A percentile compares a stretch with the other conserved stretches of the same genome.
phyloP scores from a whole-genome alignment of 371 early-diverging fungal genomes.

The Massospora cicadina region DNA sequence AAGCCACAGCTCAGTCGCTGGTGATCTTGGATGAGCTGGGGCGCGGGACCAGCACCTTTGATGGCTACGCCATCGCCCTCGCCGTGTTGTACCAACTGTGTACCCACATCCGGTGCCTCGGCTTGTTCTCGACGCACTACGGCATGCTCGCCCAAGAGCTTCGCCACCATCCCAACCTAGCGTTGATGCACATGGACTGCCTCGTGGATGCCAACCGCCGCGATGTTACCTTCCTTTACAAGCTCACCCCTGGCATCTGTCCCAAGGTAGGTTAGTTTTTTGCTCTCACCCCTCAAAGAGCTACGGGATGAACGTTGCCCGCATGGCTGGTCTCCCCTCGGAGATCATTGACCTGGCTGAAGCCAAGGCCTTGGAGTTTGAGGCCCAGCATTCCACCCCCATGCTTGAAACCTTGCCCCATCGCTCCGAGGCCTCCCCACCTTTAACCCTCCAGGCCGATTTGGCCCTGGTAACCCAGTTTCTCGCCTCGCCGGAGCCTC shows the following conservation, averaged over 20 bases:
- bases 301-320: conserved; percentile 88
- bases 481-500: neutral
- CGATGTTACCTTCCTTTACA: conserved; percentile 94
- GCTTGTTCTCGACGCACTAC: conserved; percentile 97
- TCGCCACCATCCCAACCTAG: conserved; percentile 34
- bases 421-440: neutral
- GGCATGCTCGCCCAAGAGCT: conserved; percentile 77
- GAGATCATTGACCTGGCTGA: neutral
- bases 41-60: conserved; percentile 96
- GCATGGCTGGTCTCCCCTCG: conserved; percentile 84
- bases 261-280: conserved; percentile 29
- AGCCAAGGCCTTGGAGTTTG: neutral
- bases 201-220: conserved; percentile 59
- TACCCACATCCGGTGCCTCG: conserved; percentile 67
- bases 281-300: conserved; percentile 15
- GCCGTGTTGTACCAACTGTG: conserved; percentile 80
- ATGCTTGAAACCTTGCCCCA: neutral
- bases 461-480: neutral
- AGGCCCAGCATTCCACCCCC: neutral
- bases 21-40: conserved; percentile 99
- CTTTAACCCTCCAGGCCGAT: neutral
- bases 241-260: conserved; percentile 66
- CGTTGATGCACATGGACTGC: conserved; percentile 62
- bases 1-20: conserved; percentile 85
- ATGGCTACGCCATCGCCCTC: conserved; percentile 96